Base-by-base conservation (phyloP, 805 yeast species). In the Tetrapisispora fleetii region DNA sequence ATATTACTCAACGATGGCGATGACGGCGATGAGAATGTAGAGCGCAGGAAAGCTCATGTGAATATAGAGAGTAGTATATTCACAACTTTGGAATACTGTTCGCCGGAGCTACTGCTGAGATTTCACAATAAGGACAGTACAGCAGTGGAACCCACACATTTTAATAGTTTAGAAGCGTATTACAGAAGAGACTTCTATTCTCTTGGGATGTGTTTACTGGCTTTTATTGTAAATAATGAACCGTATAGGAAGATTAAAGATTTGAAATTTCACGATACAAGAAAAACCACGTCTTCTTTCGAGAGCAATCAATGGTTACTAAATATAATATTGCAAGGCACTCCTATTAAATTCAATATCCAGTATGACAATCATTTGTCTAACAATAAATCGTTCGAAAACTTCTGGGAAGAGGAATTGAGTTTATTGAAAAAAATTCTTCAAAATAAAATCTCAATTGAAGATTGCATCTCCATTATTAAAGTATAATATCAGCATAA, bases 281-380 rank as follows among this genome's bases (percentile, higher is more conserved):
- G 37, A 7, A 43, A 37, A 18, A 49, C 32, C 2, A 17, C 42
- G 5, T 45, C 52, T 11, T 54, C 58, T 4, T 50, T 54, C 18
- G 56, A 54, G 27, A 55, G 51, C 32, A 43, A 52, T 5, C 59
- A 56, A 46, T 56, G 59, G 59, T 43, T 57, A 28, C 47, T 57
- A 24, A 54, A 52, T 45, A 53, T 52, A 6, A 54, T 57, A 11
- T 27, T 50, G 22, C 54, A 54, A 45, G 50, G 50, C 21, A 52
- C 52, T 28, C 58, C 60, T 13, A 50, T 57, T 17, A 46, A 50
- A 32, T 51, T 54, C 30, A 57, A 57, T 43, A 30, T 46, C n/a
- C 36, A 46, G 21, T 46, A 39, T n/a, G 47, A 45, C 22, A 45
- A 32, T n/a, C 5, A 38, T 8, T 19, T 44, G 6, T 44, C 42